Evolutionary conservation across 2,329 filamentous ascomycete species (phyloP), one percentile per base, ranked within the genome.

Genomic region (Emmonsiellopsis sp.): DNA sequence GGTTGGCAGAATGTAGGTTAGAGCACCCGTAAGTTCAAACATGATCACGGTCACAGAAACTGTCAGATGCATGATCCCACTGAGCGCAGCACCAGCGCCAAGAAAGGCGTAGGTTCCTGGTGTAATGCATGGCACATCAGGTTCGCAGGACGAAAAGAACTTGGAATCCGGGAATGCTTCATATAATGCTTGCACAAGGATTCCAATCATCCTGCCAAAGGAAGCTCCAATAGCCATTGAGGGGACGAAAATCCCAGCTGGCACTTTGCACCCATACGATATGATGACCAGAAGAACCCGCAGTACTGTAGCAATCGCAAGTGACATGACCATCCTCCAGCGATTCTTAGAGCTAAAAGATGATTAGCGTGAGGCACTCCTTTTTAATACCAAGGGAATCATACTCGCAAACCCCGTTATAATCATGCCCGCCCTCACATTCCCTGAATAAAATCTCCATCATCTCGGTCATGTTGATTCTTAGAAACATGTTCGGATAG

Each of bases 381-480:
- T 5, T 43, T 32, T 32, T 7, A 43, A 41, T 20, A 30, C 53
- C 13, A 7, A 32, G 41, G 13, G 31, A 37, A 47, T 67, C 76
- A 69, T 72, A 81, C 68, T 96, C 87, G 78, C 93, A 98, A 13
- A 98, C 81, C 5, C 87, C 87, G 58, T 94, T 83, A 61, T 95
- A 96, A 65, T 92, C 89, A 67, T 95, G 87, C 16, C 79, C 85
- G 5, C 87, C 89, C 65, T 95, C 89, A 62, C 93, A 98, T 67
- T 98, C 93, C 11, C 87, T 79, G 69, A 98, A 98, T 9, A 98
- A 74, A 58, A 96, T 95, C 68, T 97, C 91, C 93, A 98, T 97
- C 74, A 90, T 95, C 74, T 97, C 92, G 0, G 93, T 96, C 93
- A 98, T 97, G 71, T 98, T 94, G 63, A 97, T 96, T 53, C 89